Base-by-base conservation (phyloP, 2,329 filamentous ascomycete genomes). In the Trichophyton benhamiae region DNA sequence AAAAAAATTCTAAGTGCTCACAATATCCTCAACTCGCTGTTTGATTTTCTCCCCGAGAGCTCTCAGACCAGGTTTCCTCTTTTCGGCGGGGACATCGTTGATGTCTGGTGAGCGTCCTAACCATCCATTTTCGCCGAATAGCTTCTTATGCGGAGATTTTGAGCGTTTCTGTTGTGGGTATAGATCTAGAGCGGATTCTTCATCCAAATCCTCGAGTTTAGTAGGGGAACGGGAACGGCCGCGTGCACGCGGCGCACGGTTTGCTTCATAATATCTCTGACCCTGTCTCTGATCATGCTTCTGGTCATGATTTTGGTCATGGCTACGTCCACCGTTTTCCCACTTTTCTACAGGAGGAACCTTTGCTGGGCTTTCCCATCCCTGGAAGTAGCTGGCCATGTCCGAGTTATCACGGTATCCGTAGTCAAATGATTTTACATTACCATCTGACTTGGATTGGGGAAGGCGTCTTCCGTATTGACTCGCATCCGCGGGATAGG, bases 51-150 rank as follows among this genome's bases (percentile, higher is more conserved):
- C 72, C 27, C 73, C 68, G 38, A 75, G 64, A 22, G 67, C 65
- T 58, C 72, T 73, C 42, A 77, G 65, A 30, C 66, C 67, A 36
- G 64, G 67, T 59, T 70, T 72, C 49, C 42, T 58, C 25, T 67
- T 66, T 59, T 69, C 69, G 27, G 68, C 67, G 17, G 68, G 64
- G 6, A 67, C 49, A 15, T 69, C 67, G 38, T 69, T 70, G 63
- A 71, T 65, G 44, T 72, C 72, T 11, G 70, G 68, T 15, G 69
- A 72, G 49, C 68, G 66, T 5, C 72, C 73, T 30, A 78, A 69
- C 70, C 72, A 76, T 41, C 75, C 75, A 17, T 74, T 70, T 38
- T 71, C 68, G 4, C 75, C 76, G 61, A 77, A 76, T n/a, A 78
- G 65, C 53, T 72, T 73, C 65, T 77, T 78, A 63, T 73, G 71